These are phyloP conservation scores for Fusarium continuum DNA, from an alignment of 2,329 filamentous ascomycete genomes.

Conservation along the genomic window DNA sequence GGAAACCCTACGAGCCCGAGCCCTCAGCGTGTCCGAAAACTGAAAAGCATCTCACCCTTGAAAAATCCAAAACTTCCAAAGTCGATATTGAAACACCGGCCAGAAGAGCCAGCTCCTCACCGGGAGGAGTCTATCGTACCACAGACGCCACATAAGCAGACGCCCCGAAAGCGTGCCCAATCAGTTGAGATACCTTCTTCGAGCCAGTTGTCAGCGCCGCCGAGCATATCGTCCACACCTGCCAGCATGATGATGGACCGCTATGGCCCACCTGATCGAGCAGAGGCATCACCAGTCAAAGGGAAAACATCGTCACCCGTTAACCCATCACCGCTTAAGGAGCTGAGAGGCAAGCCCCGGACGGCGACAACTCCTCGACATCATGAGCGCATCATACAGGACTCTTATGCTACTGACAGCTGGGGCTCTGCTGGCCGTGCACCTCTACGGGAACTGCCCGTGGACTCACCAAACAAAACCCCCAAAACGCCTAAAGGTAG, in stretches of 20 bases:
- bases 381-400: constrained; percentile 53
- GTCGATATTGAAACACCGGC: constrained; percentile 26
- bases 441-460: constrained; percentile 27
- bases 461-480: constrained; percentile 26
- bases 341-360: constrained; percentile 36
- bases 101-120: background rate
- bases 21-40: constrained; percentile 18
- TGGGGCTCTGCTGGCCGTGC: constrained; percentile 42
- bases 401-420: constrained; percentile 55
- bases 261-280: constrained; percentile 48
- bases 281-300: constrained; percentile 51
- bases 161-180: constrained; percentile 47
- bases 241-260: constrained; percentile 53
- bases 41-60: constrained; percentile 10
- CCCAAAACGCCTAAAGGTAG: constrained; percentile 13
- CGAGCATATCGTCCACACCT: constrained; percentile 52
- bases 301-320: constrained; percentile 45
- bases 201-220: constrained; percentile 49
- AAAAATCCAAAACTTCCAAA: constrained; percentile 30
- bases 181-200: constrained; percentile 58
- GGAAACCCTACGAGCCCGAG: constrained; percentile 44
- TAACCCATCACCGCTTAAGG: constrained; percentile 33
- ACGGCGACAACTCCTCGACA: constrained; percentile 29
- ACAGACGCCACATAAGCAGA: constrained; percentile 55
- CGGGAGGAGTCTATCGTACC: constrained; percentile 52